A percentile compares a stretch with the other conserved stretches of the same genome.
Evolutionary conservation across 106 monocot genomes (phyloP).

Genomic region (Alisma plantagoaquatica): DNA sequence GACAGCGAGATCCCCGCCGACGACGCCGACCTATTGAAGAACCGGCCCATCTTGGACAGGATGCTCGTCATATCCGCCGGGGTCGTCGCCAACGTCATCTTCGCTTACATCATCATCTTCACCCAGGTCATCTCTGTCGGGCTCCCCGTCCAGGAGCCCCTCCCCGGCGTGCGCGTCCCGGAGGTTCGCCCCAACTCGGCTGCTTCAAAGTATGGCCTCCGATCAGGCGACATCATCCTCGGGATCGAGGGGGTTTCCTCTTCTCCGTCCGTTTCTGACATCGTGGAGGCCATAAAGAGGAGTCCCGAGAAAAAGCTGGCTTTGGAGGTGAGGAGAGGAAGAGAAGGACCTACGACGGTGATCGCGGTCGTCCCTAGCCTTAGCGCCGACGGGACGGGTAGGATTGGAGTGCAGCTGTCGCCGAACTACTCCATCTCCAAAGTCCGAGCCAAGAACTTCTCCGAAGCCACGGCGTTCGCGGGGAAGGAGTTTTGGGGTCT

Average conservation of each 20-base stretch:
- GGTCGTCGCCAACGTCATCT: slow-evolving; percentile 68
- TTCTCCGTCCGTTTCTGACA: slow-evolving; percentile 31
- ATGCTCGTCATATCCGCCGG: slow-evolving; percentile 85
- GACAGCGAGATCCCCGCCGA: slow-evolving; percentile 46
- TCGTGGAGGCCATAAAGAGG: slow-evolving; percentile 62
- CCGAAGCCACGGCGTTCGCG: slow-evolving; percentile 37
- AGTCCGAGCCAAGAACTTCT: slow-evolving; percentile 28
- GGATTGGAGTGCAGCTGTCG: slow-evolving; percentile 82
- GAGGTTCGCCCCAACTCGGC: slow-evolving; percentile 56
- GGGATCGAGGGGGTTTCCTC: slow-evolving; percentile 8
- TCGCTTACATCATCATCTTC: slow-evolving; percentile 70
- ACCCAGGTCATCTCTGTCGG: slow-evolving; percentile 61
- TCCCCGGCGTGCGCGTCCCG: slow-evolving; percentile 63
- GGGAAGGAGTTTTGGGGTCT: slow-evolving; percentile 47
- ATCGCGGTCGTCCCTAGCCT: slow-evolving; percentile 53
- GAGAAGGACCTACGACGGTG: neutral
- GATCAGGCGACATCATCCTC: slow-evolving; percentile 65
- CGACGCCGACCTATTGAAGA: slow-evolving; percentile 74
- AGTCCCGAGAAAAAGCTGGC: slow-evolving; percentile 28
- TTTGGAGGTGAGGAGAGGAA: slow-evolving; percentile 24
- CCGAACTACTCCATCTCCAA: slow-evolving; percentile 56
- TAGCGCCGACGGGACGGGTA: slow-evolving; percentile 55
- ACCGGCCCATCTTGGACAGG: slow-evolving; percentile 71
- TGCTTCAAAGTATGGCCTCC: slow-evolving; percentile 50
- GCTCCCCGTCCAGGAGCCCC: slow-evolving; percentile 46